Base-by-base conservation (phyloP, 192 early-diverging fungal species). In the Kappamyces sp. region DNA sequence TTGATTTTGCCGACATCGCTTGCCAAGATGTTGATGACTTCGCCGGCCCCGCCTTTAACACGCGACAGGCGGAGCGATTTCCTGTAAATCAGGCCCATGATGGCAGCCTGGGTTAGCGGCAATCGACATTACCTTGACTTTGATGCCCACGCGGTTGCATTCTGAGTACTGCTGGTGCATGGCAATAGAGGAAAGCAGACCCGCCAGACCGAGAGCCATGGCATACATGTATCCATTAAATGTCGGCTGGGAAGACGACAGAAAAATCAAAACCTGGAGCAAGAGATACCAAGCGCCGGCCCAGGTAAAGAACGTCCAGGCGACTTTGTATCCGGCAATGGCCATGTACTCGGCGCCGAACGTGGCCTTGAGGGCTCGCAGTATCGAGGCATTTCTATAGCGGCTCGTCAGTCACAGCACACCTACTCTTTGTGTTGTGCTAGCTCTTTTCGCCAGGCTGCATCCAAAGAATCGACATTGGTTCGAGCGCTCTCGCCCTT, bases 11-110 rank as follows among this genome's bases (percentile, higher is more conserved):
- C 75, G 51, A 79, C 71, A 57, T 86, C 84, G 51, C 76, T 82
- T 0, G 84, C 82, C 34, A 86, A 60, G 35, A 86, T 75, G 51
- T 75, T 65, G 59, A 78, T 77, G 49, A 86, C 70, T 60, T 79
- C 78, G 47, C 84, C 77, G 46, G 79, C 81, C 33, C 84, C 82
- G 7, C 84, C 84, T 13, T 68, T 66, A 3, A 79, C 64, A 7
- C 71, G 68, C 3, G 79, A 76, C 42, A 86, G 58, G 36, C 71
- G 67, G 58, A 86, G 69, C 6, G 84, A 78, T 60, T 86, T 86
- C 23, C 84, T 76, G 68, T 76, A 86, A 48, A 86, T 71, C 46
- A 86, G 65, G 33, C 69, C 83, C 69, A 77, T 84, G 50, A 86
- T 64, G 8, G 80, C 84, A 9, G 84, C 74, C 23, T 46, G 70